A percentile compares a stretch with the other conserved stretches of the same genome.
Conservation (phyloP, 768 basidiomycete species). For the Tremella yokohamensis region DNA sequence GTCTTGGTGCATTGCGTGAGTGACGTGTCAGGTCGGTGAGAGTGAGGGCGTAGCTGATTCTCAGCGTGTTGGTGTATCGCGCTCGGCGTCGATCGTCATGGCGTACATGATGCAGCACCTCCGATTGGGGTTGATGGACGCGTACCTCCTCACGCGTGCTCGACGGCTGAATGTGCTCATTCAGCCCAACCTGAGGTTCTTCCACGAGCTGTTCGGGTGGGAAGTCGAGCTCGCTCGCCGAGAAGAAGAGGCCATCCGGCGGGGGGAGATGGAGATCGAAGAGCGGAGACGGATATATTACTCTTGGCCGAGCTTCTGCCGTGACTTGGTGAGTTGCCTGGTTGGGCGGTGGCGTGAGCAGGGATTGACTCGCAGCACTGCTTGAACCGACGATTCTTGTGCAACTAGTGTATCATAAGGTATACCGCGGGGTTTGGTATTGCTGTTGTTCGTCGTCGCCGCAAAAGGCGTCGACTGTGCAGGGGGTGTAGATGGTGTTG, state of each 20-base stretch:
- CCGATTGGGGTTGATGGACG: slow-evolving; percentile 77
- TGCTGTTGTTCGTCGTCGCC: no score
- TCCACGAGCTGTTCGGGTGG: slow-evolving; percentile 94
- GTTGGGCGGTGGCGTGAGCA: no score
- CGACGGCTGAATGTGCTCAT: slow-evolving; percentile 82
- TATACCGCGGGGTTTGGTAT: no score
- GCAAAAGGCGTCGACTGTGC: no score
- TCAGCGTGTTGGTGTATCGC: slow-evolving; percentile 87
- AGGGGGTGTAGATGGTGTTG: no score
- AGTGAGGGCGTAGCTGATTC: background rate
- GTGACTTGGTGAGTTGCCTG: slow-evolving; percentile 44
- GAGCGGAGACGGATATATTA: slow-evolving; percentile 32
- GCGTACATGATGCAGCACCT: slow-evolving; percentile 97
- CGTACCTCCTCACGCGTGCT: slow-evolving; percentile 88
- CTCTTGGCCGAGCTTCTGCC: slow-evolving; percentile 48
- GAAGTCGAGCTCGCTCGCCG: slow-evolving; percentile 74
- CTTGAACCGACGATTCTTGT: slow-evolving; percentile 44
- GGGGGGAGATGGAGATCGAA: slow-evolving; percentile 9
- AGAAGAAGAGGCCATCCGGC: slow-evolving; percentile 22
- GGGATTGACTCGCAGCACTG: slow-evolving; percentile 28
- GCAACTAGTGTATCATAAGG: slow-evolving; percentile 21
- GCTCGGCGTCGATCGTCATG: slow-evolving; percentile 91
- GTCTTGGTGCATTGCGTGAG: slow-evolving; percentile 81
- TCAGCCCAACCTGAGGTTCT: slow-evolving; percentile 91
- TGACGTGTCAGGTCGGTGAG: no score